Evolutionary conservation across 78 protist species (phyloP).

Genomic region (slime mould (Dictyostelium discoideum)): dicty_2.7 NC_007088.5:3286501-3287000

Average conservation of each 20-base stretch:
- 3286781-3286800: conserved; percentile 81
- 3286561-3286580: conserved; percentile 88
- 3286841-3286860: background rate
- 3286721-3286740: conserved; percentile 57
- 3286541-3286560: conserved; percentile 76
- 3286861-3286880: background rate
- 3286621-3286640: conserved; percentile 86
- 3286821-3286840: conserved; percentile 42
- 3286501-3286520: conserved; percentile 39
- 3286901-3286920: too few species aligned
- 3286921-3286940: too few species aligned
- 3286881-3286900: background rate
- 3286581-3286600: conserved; percentile 45
- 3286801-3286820: conserved; percentile 78
- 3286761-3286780: conserved; percentile 61
- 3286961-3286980: conserved; percentile 88
- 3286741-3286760: background rate
- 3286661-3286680: conserved; percentile 87
- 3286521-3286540: conserved; percentile 80
- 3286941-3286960: conserved; percentile 57
- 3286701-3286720: conserved; percentile 88
- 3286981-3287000: conserved; percentile 59
- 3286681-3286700: conserved; percentile 69
- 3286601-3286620: conserved; percentile 78
- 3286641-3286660: conserved; percentile 91